phyloP scores from a whole-genome alignment of 2,329 filamentous ascomycete species.

The Diaporthe australafricana region DNA sequence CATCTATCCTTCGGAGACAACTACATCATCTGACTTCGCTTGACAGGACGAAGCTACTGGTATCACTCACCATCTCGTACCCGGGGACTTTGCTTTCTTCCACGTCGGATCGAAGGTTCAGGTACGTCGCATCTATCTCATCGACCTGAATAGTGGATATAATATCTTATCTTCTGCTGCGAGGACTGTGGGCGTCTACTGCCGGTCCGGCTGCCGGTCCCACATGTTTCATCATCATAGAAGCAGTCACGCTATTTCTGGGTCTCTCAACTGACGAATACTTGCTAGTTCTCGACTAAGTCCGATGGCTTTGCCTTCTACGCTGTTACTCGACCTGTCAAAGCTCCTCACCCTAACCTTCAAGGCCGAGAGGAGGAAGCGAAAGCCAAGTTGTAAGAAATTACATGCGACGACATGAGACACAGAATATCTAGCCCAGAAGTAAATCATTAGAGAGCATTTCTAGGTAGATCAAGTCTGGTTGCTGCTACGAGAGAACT shows the following conservation, averaged over 20 bases:
- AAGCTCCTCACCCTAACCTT: not conserved
- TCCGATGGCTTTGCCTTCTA: constrained; percentile 11
- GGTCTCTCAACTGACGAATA: not conserved
- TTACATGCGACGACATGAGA: not conserved
- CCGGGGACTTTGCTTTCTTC: constrained; percentile 19
- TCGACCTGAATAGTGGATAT: no score
- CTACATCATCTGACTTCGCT: not conserved
- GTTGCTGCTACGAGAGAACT: not conserved
- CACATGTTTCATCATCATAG: not conserved
- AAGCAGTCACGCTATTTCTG: no score
- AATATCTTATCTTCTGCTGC: no score
- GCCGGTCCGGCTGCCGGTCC: not conserved
- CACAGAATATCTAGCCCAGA: not conserved
- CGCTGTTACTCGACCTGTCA: not conserved
- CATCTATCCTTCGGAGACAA: not conserved
- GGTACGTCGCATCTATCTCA: not conserved
- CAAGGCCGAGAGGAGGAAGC: not conserved
- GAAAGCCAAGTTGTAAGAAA: not conserved
- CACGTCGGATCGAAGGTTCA: not conserved
- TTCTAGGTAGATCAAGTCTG: no score
- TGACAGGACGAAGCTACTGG: constrained; percentile 3
- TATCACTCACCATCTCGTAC: constrained; percentile 11
- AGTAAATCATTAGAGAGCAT: not conserved
- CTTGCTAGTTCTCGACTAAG: not conserved
- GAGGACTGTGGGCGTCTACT: not conserved